phyloP scores from a whole-genome alignment of 2,329 filamentous ascomycete genomes.

The Rhytidhysteron rufulum region DNA sequence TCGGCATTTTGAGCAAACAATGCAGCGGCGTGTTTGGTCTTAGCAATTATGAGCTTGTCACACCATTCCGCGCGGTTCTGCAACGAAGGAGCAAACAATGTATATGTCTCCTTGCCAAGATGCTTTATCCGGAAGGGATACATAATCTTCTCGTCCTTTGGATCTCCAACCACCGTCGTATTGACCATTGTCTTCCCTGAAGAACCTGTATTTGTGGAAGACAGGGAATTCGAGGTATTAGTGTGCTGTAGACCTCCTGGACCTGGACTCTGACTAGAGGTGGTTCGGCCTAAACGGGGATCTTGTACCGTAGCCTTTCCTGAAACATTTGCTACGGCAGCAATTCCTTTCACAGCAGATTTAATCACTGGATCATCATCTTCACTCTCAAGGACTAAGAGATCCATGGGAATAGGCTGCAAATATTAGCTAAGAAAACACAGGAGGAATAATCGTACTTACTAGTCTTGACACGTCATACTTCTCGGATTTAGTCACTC shows the following conservation, averaged over 20 bases:
- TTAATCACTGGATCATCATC: conserved; percentile 90
- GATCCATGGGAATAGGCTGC: conserved; percentile 94
- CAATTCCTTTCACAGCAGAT: conserved; percentile 64
- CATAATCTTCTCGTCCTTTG: conserved; percentile 71
- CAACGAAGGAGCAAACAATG: conserved; percentile 75
- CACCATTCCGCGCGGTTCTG: conserved; percentile 84
- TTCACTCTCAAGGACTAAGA: conserved; percentile 86
- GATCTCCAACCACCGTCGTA: conserved; percentile 47
- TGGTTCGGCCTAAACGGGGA: conserved; percentile 48
- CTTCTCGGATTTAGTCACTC: conserved; percentile 69
- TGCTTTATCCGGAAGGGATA: conserved; percentile 97
- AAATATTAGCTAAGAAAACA: conserved; percentile 1
- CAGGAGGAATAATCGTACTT: conserved; percentile 26
- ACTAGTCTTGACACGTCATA: conserved; percentile 93
- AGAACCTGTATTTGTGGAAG: conserved; percentile 44
- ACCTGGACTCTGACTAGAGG: conserved; percentile 39
- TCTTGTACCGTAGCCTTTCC: conserved; percentile 26
- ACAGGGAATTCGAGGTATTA: conserved; percentile 61
- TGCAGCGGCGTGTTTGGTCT: conserved; percentile 86
- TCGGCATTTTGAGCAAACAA: conserved; percentile 91
- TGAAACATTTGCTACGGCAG: conserved; percentile 48
- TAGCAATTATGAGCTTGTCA: conserved; percentile 87
- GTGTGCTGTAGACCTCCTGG: conserved; percentile 61
- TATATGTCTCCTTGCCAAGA: conserved; percentile 89
- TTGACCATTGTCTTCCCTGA: conserved; percentile 50